Base-by-base conservation (phyloP, 441 rosid genomes). In the Geranium incanum region DNA sequence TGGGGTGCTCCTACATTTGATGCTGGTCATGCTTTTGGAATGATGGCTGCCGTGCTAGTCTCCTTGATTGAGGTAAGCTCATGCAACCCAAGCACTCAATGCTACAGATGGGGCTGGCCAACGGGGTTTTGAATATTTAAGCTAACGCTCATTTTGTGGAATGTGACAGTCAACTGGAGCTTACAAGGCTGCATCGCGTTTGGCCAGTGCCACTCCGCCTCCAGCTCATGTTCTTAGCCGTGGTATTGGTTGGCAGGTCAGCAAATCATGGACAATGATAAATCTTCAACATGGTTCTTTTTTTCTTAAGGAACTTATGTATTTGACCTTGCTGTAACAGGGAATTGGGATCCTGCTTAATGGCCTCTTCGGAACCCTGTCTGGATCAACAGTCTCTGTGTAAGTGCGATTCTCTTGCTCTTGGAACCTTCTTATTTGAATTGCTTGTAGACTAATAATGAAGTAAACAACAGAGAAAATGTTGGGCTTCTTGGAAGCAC, bases 1-100 rank as follows among this genome's bases (percentile, higher is more conserved):
- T 95, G 99, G 99, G 98, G 98, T 72, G 99, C 99, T 57, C 99
- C 98, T 67, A 93, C 91, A 65, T 95, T 95, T 76, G 90, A 93
- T 86, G 99, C 94, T 69, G 97, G 98, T 59, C 99, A 93, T 85
- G 87, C 97, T 74, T 93, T 93, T n/a, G 99, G 94, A 71, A 95
- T 93, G 99, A 89, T 95, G 96, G 98, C 98, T 28, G 90, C 99
- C 59, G 98, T 88, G 72, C 67, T 95, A 3, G 99, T 95, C 76
- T 95, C 99, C 15, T 69, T 93, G 78, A 82, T 91, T 50, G 99
- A 95, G 99, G 99, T 95, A 81, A 65, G 68, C 57, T 52, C 41
- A 0, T 36, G 3, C 71, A 77, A 72, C 21, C 18, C 55, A 15
- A 37, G 12, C 63, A 69, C 39, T 60, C 15, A 6, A n/a, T 5